A percentile compares a stretch with the other conserved stretches of the same genome.
Evolutionary conservation across 2,329 filamentous ascomycete genomes (phyloP).

Genomic region (Blastomyces parvus): DNA sequence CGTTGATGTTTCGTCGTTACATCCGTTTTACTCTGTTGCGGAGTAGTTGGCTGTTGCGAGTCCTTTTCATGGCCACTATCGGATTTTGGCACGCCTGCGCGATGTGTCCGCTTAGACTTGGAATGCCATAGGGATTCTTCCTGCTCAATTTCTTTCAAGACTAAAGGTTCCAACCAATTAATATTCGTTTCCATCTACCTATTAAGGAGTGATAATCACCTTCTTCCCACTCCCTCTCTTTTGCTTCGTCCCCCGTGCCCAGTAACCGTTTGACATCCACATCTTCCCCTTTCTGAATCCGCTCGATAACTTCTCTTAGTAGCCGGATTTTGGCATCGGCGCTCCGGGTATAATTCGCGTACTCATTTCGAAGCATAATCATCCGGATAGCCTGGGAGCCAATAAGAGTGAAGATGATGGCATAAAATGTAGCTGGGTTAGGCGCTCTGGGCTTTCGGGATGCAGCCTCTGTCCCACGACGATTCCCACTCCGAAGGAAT

Average conservation of each 20-base stretch:
- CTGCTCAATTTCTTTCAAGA: conserved; percentile 32
- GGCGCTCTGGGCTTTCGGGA: conserved; percentile 50
- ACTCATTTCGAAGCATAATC: conserved; percentile 69
- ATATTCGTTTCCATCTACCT: not conserved
- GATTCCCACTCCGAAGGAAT: conserved; percentile 32
- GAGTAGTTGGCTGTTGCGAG: not conserved
- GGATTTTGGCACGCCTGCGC: not conserved
- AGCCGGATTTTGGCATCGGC: conserved; percentile 70
- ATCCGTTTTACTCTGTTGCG: no score
- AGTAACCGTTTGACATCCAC: conserved; percentile 77
- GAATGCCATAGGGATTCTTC: conserved; percentile 32
- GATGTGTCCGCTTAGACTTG: not conserved
- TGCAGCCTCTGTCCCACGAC: conserved; percentile 24
- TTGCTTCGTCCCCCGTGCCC: conserved; percentile 64
- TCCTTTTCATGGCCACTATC: not conserved
- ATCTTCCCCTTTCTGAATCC: conserved; percentile 42
- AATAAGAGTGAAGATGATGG: conserved; percentile 73
- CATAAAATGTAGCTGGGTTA: conserved; percentile 77
- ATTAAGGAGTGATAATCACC: conserved; percentile 39
- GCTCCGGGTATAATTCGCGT: conserved; percentile 60
- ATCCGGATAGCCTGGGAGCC: conserved; percentile 94
- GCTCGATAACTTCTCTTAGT: conserved; percentile 54
- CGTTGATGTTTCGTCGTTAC: not conserved
- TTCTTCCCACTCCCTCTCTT: conserved; percentile 82
- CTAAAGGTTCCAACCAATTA: conserved; percentile 17